These are phyloP conservation scores for Cordyceps javanica DNA, from an alignment of 2,329 filamentous ascomycete species.

Conservation along the genomic window DNA sequence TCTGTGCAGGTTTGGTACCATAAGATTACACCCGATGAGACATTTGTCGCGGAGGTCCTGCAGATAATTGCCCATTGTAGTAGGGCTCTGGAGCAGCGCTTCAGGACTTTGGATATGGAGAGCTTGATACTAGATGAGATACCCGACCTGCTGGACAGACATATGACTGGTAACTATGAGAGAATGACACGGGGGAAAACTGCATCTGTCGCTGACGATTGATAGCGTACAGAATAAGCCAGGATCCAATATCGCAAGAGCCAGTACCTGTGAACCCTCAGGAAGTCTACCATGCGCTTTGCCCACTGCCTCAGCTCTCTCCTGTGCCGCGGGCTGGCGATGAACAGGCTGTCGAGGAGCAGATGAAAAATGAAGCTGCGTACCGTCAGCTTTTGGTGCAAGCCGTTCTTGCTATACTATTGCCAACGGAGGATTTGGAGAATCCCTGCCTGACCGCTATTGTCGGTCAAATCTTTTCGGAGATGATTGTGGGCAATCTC, in stretches of 20 bases:
- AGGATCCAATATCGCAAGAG: slow-evolving; percentile 48
- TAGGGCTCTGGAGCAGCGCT: slow-evolving; percentile 75
- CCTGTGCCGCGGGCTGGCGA: slow-evolving; percentile 61
- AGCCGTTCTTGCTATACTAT: slow-evolving; percentile 70
- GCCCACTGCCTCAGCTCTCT: slow-evolving; percentile 72
- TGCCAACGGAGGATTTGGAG: slow-evolving; percentile 88
- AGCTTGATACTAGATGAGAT: slow-evolving; percentile 81
- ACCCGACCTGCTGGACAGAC: slow-evolving; percentile 71
- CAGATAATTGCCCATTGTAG: slow-evolving; percentile 91
- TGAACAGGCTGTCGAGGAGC: slow-evolving; percentile 46
- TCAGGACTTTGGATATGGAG: slow-evolving; percentile 77
- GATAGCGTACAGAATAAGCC: slow-evolving; percentile 67
- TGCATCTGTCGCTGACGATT: not conserved
- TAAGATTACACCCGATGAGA: slow-evolving; percentile 84
- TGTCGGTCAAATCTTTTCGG: slow-evolving; percentile 80
- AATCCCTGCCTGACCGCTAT: slow-evolving; percentile 80
- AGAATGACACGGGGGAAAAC: not conserved
- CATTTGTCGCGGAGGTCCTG: slow-evolving; percentile 80
- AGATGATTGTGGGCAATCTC: slow-evolving; percentile 80
- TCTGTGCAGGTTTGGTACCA: slow-evolving; percentile 91
- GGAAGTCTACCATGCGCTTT: slow-evolving; percentile 75
- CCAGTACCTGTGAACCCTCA: slow-evolving; percentile 58
- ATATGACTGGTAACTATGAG: slow-evolving; percentile 63
- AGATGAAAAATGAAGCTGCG: slow-evolving; percentile 68
- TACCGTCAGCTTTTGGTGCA: slow-evolving; percentile 89